Percentiles rank a stretch among this genome's conserved stretches.
These are phyloP conservation scores for Euphorbia peplus DNA, from an alignment of 345 rosid genomes.

Conservation along the genomic window DNA sequence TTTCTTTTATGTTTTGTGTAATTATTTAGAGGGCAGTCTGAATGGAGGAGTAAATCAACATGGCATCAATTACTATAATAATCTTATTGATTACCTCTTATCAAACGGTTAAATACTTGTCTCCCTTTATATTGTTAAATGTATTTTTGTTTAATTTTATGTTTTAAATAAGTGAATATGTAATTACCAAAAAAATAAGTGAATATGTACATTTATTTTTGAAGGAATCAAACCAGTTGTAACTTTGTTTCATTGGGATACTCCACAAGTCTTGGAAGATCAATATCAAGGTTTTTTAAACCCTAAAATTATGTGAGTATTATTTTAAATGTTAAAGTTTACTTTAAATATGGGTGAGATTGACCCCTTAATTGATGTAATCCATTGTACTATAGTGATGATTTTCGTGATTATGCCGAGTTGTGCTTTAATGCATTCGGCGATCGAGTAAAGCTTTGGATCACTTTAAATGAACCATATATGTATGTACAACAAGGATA, in stretches of 20 bases:
- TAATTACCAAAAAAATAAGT: no score
- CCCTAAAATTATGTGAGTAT: background rate
- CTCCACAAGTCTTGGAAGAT: background rate
- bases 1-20: background rate
- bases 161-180: no score
- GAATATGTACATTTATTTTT: no score
- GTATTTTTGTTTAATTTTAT: no score
- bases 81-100: slow-evolving; percentile 12
- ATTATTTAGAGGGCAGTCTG: slow-evolving; percentile 3
- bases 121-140: no score
- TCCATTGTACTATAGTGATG: background rate
- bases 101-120: slow-evolving; percentile 1
- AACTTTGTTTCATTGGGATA: slow-evolving; percentile 4
- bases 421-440: slow-evolving; percentile 9
- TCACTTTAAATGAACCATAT: slow-evolving; percentile 6
- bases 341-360: no score
- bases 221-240: slow-evolving; percentile 4
- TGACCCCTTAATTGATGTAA: background rate
- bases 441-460: slow-evolving; percentile 8
- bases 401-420: slow-evolving; percentile 11
- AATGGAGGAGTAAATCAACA: slow-evolving; percentile 13
- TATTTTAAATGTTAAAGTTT: background rate
- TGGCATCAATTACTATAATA: slow-evolving; percentile 15
- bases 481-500: background rate
- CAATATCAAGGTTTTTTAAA: background rate